Conservation (phyloP, 169 alveolate species). For the Cystoisospora suis region DNA sequence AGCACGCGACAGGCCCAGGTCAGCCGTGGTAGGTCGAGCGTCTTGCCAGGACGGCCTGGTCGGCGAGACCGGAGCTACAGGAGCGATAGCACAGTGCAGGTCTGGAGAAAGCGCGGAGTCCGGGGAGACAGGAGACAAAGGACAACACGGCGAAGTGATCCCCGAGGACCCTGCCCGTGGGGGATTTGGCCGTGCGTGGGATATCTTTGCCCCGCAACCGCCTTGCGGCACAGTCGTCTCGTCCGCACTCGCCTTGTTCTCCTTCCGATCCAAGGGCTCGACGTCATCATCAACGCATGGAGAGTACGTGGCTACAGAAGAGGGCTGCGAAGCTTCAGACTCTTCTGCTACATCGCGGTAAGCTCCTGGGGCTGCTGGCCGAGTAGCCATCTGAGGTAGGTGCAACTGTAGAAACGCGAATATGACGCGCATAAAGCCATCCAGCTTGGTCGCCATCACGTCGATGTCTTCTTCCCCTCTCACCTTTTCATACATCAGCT, state of each 20-base stretch:
- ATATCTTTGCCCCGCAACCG: not conserved
- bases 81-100: too few species aligned
- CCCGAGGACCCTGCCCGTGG: too few species aligned
- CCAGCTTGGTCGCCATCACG: conserved; percentile 74
- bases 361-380: conserved; percentile 18
- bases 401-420: not conserved
- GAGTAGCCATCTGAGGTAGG: not conserved
- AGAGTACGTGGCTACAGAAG: conserved; percentile 2
- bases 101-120: too few species aligned
- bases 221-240: not conserved
- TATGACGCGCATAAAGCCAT: conserved; percentile 63
- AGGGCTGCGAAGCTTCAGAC: not conserved
- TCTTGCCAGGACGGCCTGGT: too few species aligned
- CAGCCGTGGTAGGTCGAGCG: too few species aligned
- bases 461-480: conserved; percentile 78
- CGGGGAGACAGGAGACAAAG: too few species aligned
- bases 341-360: conserved; percentile 22
- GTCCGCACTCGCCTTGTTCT: not conserved
- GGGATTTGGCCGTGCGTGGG: not conserved
- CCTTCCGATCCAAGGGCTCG: not conserved
- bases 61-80: too few species aligned
- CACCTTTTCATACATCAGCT: conserved; percentile 59
- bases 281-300: conserved; percentile 43
- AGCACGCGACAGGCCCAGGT: too few species aligned
- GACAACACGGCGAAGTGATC: too few species aligned